phyloP scores from a whole-genome alignment of 1,284 basidiomycete genomes.

The Ustilago nuda region DNA sequence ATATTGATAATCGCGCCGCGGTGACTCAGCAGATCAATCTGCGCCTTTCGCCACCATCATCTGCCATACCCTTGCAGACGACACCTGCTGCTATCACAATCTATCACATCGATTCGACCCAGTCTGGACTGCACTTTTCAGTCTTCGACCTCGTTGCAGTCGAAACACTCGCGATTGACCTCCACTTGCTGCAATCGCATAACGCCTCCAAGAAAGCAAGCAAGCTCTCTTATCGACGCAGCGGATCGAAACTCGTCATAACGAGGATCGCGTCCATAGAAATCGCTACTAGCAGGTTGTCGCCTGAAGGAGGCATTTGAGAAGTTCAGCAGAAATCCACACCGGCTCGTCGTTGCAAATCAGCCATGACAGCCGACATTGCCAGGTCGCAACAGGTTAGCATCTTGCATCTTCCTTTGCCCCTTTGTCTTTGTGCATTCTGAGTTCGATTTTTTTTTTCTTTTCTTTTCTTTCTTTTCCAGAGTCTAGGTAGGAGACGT shows the following conservation, averaged over 20 bases:
- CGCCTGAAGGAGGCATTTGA: constrained; percentile 36
- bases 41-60: constrained; percentile 56
- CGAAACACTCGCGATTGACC: constrained; percentile 12
- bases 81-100: constrained; percentile 31
- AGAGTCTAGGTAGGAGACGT: not conserved
- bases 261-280: not conserved
- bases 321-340: constrained; percentile 14
- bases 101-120: constrained; percentile 23
- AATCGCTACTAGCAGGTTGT: constrained; percentile 19
- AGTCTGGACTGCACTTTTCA: constrained; percentile 2
- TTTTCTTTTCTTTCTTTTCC: not conserved
- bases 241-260: not conserved
- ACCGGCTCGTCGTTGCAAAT: constrained; percentile 7
- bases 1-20: constrained; percentile 25
- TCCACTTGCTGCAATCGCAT: not conserved
- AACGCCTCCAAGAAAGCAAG: not conserved
- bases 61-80: constrained; percentile 44
- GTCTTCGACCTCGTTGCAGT: constrained; percentile 8
- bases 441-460: not conserved
- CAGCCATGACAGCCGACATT: constrained; percentile 48
- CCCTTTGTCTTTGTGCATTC: not conserved
- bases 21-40: constrained; percentile 5
- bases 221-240: not conserved
- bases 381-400: constrained; percentile 41
- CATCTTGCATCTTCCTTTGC: constrained; percentile 6